Conservation (phyloP, 345 rosid genomes). For the Durio zibethinus region DNA sequence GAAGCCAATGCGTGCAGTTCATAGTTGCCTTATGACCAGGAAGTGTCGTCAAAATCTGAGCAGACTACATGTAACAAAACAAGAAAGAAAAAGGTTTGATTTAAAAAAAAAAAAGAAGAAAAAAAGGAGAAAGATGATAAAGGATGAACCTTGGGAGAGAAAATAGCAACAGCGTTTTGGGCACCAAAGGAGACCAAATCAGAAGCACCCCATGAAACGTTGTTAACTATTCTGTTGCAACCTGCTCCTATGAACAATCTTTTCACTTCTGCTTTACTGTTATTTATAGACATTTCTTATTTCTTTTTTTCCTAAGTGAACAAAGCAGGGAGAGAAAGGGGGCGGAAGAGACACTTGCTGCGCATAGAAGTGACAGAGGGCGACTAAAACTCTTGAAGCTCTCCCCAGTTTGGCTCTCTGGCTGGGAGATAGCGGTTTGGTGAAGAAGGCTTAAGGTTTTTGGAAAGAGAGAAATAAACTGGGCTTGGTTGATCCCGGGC, state of each 20-base stretch:
- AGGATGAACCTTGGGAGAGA: slow-evolving; percentile 59
- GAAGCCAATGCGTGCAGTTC: slow-evolving; percentile 91
- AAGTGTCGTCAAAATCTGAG: slow-evolving; percentile 82
- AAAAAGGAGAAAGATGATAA: neutral
- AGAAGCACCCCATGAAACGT: slow-evolving; percentile 89
- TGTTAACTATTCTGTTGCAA: slow-evolving; percentile 85
- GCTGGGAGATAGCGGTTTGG: neutral
- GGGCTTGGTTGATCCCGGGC: too few species aligned
- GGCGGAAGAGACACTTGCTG: neutral
- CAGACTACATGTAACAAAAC: slow-evolving; percentile 37
- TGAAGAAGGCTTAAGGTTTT: neutral
- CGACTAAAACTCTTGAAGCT: neutral
- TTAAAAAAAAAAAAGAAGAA: neutral
- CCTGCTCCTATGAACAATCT: slow-evolving; percentile 84
- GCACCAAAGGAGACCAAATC: slow-evolving; percentile 78
- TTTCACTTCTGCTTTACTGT: slow-evolving; percentile 41
- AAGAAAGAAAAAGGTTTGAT: neutral
- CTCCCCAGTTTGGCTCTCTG: neutral
- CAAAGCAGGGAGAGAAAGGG: neutral
- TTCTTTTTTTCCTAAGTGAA: neutral
- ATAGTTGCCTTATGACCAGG: slow-evolving; percentile 81
- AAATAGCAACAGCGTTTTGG: slow-evolving; percentile 80
- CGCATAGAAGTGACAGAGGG: neutral
- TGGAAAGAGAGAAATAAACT: neutral
- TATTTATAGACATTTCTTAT: slow-evolving; percentile 14